phyloP scores from a whole-genome alignment of 441 rosid species.

The Isatis lusitanica region DNA sequence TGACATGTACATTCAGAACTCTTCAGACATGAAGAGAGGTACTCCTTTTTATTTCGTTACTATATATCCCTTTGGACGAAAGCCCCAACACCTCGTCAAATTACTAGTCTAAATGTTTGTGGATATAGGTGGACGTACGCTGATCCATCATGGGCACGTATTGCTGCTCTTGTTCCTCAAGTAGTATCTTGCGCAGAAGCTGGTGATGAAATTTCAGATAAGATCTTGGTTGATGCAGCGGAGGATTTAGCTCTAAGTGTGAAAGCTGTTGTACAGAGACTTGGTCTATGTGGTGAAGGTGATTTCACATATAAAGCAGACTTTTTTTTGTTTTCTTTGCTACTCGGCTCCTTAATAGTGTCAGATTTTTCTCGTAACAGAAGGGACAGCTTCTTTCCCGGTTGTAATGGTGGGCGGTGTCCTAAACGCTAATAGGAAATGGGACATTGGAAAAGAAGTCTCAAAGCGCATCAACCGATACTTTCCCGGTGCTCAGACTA shows the following conservation, averaged over 20 bases:
- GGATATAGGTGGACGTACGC: conserved; percentile 42
- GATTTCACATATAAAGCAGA: neutral
- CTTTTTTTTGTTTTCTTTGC: neutral
- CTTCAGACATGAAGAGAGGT: neutral
- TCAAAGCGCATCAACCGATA: conserved; percentile 19
- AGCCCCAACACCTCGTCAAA: neutral
- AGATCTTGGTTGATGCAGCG: conserved; percentile 41
- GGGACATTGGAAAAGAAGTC: conserved; percentile 44
- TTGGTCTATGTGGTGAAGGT: conserved; percentile 42
- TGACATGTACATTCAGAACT: conserved; percentile 6
- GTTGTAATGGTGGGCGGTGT: conserved; percentile 45
- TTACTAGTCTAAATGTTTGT: conserved; percentile 4
- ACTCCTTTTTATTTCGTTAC: neutral
- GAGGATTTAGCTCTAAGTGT: conserved; percentile 41
- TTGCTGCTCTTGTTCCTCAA: conserved; percentile 43
- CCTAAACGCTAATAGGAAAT: conserved; percentile 33
- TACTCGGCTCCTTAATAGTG: neutral
- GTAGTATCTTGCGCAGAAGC: conserved; percentile 42
- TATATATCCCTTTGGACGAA: neutral
- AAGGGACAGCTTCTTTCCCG: conserved; percentile 36
- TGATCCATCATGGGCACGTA: conserved; percentile 44
- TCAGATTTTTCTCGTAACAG: conserved; percentile 18
- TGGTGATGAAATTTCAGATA: conserved; percentile 41
- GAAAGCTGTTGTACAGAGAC: conserved; percentile 44
- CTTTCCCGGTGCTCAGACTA: conserved; percentile 36